Percentiles rank a stretch among this genome's conserved stretches.
phyloP scores from a whole-genome alignment of 2,329 filamentous ascomycete genomes.

The Botrytis pseudocinerea region DNA sequence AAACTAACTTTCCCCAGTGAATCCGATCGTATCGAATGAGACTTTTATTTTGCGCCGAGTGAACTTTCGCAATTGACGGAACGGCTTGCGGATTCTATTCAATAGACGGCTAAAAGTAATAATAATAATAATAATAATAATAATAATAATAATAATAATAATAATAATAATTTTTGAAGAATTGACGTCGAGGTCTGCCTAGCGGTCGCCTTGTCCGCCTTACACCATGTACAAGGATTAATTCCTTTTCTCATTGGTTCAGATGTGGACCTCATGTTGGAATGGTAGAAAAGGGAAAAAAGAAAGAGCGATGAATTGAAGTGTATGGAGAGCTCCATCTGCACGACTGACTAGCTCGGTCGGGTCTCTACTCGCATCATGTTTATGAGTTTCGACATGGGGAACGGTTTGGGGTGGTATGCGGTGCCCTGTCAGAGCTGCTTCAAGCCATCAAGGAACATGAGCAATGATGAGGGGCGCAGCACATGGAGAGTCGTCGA shows the following conservation, averaged over 20 bases:
- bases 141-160: neutral
- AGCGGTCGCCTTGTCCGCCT: constrained; percentile 31
- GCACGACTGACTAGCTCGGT: constrained; percentile 17
- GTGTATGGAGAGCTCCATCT: neutral
- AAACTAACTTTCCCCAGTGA: neutral
- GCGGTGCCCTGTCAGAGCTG: neutral
- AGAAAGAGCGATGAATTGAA: neutral
- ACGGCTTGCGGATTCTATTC: neutral
- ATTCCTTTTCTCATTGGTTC: neutral
- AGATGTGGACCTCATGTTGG: neutral
- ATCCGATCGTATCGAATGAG: neutral
- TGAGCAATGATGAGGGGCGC: constrained; percentile 15
- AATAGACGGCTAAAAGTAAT: neutral
- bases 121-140: neutral
- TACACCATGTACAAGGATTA: constrained; percentile 1
- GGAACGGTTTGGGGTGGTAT: neutral
- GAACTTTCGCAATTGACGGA: neutral
- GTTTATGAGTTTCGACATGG: neutral
- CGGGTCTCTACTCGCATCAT: neutral
- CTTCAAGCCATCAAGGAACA: neutral
- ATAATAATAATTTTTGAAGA: neutral
- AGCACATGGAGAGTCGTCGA: neutral
- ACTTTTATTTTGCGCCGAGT: neutral
- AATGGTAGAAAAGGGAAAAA: neutral
- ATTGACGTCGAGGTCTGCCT: constrained; percentile 28